phyloP scores from a whole-genome alignment of 495 filamentous ascomycete species.

The Lasiosphaeria miniovina region DNA sequence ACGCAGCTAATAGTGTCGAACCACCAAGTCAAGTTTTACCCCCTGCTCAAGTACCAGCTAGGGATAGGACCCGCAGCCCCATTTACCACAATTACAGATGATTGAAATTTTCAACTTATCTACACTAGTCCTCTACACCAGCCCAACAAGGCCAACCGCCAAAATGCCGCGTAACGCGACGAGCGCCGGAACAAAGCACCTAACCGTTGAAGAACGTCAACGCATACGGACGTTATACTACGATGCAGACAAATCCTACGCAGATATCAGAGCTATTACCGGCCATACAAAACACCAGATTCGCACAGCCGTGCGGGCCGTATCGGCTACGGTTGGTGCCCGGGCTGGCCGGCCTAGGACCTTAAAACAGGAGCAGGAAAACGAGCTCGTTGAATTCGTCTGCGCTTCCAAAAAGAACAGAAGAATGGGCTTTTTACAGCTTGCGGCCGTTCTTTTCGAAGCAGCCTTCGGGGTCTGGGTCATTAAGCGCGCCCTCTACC shows the following conservation, averaged over 20 bases:
- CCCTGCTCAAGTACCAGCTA: too few species aligned
- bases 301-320: conserved; percentile 4
- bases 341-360: conserved; percentile 10
- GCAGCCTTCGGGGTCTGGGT: conserved; percentile 9
- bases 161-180: too few species aligned
- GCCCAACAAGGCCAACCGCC: too few species aligned
- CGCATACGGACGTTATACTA: conserved; percentile 10
- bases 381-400: conserved; percentile 14
- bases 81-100: too few species aligned
- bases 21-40: too few species aligned
- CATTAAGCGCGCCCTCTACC: conserved; percentile 17
- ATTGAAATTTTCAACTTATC: too few species aligned
- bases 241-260: conserved; percentile 3
- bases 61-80: too few species aligned
- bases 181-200: too few species aligned
- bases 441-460: conserved; percentile 10
- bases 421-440: conserved; percentile 12
- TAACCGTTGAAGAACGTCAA: conserved; percentile 6
- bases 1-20: too few species aligned
- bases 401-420: conserved; percentile 4
- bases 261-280: conserved; percentile 3
- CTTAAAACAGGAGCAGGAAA: conserved; percentile 4
- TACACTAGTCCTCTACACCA: too few species aligned
- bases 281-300: conserved; percentile 11
- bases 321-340: too few species aligned